These are phyloP conservation scores for Saturnispora dispora DNA, from an alignment of 805 yeast species.

Conservation along the genomic window DNA sequence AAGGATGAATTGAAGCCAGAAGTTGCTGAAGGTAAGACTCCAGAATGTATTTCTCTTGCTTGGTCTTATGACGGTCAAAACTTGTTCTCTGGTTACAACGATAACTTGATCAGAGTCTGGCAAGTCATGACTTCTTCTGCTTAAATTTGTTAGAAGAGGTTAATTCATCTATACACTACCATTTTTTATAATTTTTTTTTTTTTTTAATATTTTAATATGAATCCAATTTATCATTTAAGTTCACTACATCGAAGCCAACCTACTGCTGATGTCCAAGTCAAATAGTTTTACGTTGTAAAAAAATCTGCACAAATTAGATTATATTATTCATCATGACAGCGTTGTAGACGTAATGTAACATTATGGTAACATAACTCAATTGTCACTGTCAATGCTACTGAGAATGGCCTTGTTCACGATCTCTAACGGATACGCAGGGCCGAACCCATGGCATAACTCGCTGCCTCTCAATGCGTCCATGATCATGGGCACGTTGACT, in stretches of 20 bases:
- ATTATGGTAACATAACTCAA: neutral
- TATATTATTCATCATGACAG: no score
- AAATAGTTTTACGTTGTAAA: neutral
- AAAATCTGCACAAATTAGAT: no score
- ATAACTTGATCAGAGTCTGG: constrained; percentile 99
- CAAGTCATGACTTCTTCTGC: constrained; percentile 86
- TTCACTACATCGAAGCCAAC: neutral
- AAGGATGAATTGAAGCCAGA: constrained; percentile 98
- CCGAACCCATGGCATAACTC: constrained; percentile 79
- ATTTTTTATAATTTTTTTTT: constrained; percentile 6
- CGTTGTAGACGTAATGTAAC: neutral
- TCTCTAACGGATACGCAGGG: constrained; percentile 46
- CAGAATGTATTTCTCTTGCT: constrained; percentile 95
- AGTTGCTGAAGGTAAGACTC: constrained; percentile 93
- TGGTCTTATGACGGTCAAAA: constrained; percentile 99
- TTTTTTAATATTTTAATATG: constrained; percentile 3
- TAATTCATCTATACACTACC: neutral
- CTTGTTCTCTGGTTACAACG: constrained; percentile 99
- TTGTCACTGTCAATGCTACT: constrained; percentile 9
- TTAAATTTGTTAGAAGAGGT: constrained; percentile 18
- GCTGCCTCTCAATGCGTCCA: constrained; percentile 51
- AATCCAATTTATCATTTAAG: neutral
- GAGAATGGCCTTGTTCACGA: constrained; percentile 33
- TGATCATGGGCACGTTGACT: constrained; percentile 48
- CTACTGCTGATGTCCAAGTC: neutral